A percentile compares a stretch with the other conserved stretches of the same genome.
Evolutionary conservation across 768 basidiomycete species (phyloP).

Genomic region (Gymnopilus dilepis): DNA sequence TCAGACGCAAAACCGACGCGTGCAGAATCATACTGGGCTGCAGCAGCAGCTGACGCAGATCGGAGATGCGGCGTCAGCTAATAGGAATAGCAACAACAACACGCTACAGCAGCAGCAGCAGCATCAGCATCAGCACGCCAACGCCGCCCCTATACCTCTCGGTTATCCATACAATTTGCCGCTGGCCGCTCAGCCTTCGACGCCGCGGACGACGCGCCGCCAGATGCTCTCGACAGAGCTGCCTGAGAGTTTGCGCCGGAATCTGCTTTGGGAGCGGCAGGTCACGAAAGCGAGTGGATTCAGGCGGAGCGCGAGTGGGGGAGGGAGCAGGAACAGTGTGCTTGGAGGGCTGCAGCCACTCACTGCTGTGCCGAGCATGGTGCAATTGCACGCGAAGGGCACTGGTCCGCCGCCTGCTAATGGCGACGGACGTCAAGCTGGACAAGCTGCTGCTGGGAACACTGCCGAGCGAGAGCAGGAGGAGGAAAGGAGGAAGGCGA

Average conservation of each 20-base stretch:
- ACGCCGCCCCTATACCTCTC: constrained; percentile 55
- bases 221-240: constrained; percentile 86
- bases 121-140: background rate
- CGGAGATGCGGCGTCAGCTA: background rate
- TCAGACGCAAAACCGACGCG: background rate
- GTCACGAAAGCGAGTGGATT: constrained; percentile 56
- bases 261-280: constrained; percentile 82
- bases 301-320: constrained; percentile 36
- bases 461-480: constrained; percentile 35
- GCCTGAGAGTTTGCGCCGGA: constrained; percentile 81
- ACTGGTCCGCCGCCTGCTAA: constrained; percentile 11
- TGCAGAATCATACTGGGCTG: constrained; percentile 8
- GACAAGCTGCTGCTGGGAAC: background rate
- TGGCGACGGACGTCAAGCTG: constrained; percentile 2
- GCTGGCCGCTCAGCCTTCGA: constrained; percentile 65
- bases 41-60: constrained; percentile 13
- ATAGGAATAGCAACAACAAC: too few relatives aligned
- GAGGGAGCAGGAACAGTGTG: constrained; percentile 28
- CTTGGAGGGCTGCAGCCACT: constrained; percentile 36
- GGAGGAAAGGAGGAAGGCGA: constrained; percentile 46
- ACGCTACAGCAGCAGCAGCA: too few relatives aligned
- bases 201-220: constrained; percentile 84
- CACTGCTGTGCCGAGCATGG: constrained; percentile 43
- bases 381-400: constrained; percentile 46
- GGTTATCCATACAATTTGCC: constrained; percentile 79